Evolutionary conservation across 768 basidiomycete species (phyloP), one percentile per base, ranked within the genome.

Genomic region (Leccinum fibrillosum): DNA sequence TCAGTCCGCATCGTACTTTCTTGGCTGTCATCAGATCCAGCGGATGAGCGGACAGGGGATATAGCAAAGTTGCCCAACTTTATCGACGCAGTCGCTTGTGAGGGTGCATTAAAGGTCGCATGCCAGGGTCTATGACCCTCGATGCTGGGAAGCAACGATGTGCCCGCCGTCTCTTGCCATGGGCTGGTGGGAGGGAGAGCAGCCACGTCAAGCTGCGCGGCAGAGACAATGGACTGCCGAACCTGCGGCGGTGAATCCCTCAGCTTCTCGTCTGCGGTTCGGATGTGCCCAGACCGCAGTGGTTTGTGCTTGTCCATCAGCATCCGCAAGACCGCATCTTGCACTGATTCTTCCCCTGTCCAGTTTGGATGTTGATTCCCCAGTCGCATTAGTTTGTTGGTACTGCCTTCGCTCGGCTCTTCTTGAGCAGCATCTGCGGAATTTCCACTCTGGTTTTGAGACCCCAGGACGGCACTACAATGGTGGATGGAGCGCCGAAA

Each of bases 261-360:
- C 53, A 90, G 63, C 69, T 85, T 89, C 67, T 89, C 76, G 52
- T 91, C 88, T 6, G 88, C 87, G 1, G 81, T 78, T 59, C 76
- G 72, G 45, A 89, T 79, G 11, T 74, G 69, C 9, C 83, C 85
- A 9, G 76, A 80, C n/a, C 89, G 80, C 34, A 92, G 72, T 1
- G 92, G 90, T 71, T 89, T 92, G 76, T 93, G 86, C 68, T 90
- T 89, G 76, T 94, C 92, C 34, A 92, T 80, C 5, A 94, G 79
- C 90, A 95, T 94, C 21, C 91, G 82, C 17, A 92, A 76, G 1
- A 94, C 86, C 0, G 85, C 81, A 72, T 90, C 86, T 54, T 84
- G 75, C 1, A 83, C 77, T 7, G 79, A 76, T 70, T 93, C 92
- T 11, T 93, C 89, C 0, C 90, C 90, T 2, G 81, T 82, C 92